Evolutionary conservation across 2,329 filamentous ascomycete species (phyloP).

Genomic region (Aspergillus cejpii): DNA sequence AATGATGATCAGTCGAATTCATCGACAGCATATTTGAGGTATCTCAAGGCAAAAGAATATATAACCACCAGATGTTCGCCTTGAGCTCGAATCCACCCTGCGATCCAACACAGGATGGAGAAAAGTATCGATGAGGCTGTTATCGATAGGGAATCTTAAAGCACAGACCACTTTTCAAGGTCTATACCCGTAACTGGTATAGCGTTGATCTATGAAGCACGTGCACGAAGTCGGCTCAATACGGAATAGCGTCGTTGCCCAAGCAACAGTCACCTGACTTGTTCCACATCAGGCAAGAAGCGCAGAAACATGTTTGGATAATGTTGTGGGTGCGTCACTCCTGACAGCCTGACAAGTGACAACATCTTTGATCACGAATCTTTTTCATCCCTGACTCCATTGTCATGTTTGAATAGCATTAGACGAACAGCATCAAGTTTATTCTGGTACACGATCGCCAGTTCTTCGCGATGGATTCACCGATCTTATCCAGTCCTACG

Average conservation of each 20-base stretch:
- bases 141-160: conserved; percentile 1
- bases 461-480: conserved; percentile 30
- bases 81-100: too few relatives aligned
- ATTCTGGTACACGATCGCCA: not conserved
- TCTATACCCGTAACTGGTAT: not conserved
- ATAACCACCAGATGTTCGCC: too few relatives aligned
- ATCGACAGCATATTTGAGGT: too few relatives aligned
- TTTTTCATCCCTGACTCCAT: not conserved
- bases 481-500: conserved; percentile 22
- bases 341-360: conserved; percentile 8
- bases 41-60: too few relatives aligned
- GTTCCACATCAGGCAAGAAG: conserved; percentile 14
- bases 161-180: conserved; percentile 13
- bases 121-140: not conserved
- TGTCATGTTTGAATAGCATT: conserved; percentile 4
- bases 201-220: conserved; percentile 11
- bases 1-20: too few relatives aligned
- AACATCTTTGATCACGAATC: not conserved
- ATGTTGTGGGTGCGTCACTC: conserved; percentile 27
- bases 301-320: conserved; percentile 22
- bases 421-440: not conserved
- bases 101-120: too few relatives aligned
- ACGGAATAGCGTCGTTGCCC: conserved; percentile 18
- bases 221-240: conserved; percentile 14
- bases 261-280: conserved; percentile 30